Percentiles rank a stretch among this genome's conserved stretches.
Conservation (phyloP, 371 early-diverging fungal genomes). For the Saksenaea vasiformis region DNA sequence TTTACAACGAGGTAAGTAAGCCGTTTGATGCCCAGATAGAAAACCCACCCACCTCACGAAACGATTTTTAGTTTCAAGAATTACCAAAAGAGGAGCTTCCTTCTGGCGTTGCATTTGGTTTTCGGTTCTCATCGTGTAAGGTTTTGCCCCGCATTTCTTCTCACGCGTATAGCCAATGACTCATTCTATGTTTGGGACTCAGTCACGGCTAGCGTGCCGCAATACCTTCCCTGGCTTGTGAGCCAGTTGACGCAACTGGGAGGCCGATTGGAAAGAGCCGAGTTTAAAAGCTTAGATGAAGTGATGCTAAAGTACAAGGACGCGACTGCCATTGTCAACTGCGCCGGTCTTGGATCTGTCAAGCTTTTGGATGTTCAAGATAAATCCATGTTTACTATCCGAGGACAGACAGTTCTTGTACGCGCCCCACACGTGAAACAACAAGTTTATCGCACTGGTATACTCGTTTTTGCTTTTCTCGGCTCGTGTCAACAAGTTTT, state of each 20-base stretch:
- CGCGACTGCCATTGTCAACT: conserved; percentile 70
- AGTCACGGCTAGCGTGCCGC: conserved; percentile 43
- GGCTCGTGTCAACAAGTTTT: too few relatives aligned
- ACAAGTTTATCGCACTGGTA: conserved; percentile 38
- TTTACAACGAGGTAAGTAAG: conserved; percentile 35
- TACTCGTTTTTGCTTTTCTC: not conserved
- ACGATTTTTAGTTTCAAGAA: conserved; percentile 18
- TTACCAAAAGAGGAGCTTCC: conserved; percentile 27
- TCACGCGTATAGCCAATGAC: not conserved
- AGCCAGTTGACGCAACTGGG: conserved; percentile 54
- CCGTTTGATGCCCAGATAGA: too few relatives aligned
- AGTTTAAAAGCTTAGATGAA: conserved; percentile 58
- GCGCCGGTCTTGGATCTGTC: conserved; percentile 68
- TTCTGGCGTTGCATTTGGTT: conserved; percentile 22
- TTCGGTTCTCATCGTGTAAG: conserved; percentile 37
- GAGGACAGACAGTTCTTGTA: conserved; percentile 78
- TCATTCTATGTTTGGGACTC: not conserved
- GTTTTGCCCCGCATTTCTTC: conserved; percentile 6
- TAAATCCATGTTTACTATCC: conserved; percentile 59
- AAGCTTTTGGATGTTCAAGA: conserved; percentile 73
- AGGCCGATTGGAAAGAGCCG: conserved; percentile 49
- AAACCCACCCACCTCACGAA: not conserved
- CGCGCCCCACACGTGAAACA: conserved; percentile 65
- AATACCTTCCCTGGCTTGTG: conserved; percentile 69
- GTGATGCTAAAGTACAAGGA: conserved; percentile 34